phyloP scores from a whole-genome alignment of 495 filamentous ascomycete species.

The Amniculicola lignicola region DNA sequence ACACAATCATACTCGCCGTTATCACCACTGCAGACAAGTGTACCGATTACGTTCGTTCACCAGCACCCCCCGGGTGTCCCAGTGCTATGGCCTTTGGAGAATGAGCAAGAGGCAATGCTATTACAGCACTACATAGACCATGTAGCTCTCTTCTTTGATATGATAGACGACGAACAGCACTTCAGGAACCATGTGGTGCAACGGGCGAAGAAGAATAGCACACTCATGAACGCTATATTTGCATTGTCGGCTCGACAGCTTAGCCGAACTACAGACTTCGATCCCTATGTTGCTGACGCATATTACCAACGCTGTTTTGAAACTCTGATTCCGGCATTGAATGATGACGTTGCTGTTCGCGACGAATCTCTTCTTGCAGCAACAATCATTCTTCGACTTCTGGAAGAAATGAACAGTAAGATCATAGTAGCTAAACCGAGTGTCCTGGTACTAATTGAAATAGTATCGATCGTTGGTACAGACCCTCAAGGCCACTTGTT shows the following conservation, averaged over 20 bases:
- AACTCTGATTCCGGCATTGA: conserved; percentile 24
- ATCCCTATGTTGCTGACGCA: conserved; percentile 26
- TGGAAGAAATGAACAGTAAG: conserved; percentile 34
- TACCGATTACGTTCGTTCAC: conserved; percentile 9
- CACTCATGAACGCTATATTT: conserved; percentile 30
- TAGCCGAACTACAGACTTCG: conserved; percentile 27
- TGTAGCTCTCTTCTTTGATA: conserved; percentile 26
- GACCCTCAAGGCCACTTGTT: conserved; percentile 30
- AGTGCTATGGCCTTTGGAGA: conserved; percentile 27
- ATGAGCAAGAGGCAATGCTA: conserved; percentile 31
- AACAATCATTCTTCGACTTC: conserved; percentile 27
- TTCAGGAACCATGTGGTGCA: conserved; percentile 25
- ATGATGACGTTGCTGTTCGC: conserved; percentile 21
- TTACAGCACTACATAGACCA: conserved; percentile 26
- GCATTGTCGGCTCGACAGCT: conserved; percentile 30
- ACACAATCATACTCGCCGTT: background rate
- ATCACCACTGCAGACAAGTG: background rate
- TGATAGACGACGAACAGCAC: conserved; percentile 16
- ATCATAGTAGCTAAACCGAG: background rate
- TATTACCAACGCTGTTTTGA: conserved; percentile 30
- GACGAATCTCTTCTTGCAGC: conserved; percentile 31
- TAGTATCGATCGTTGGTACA: conserved; percentile 26
- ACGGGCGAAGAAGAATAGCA: conserved; percentile 25
- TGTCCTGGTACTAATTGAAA: background rate
- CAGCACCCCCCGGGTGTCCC: conserved; percentile 18